Conservation (phyloP, 2,329 filamentous ascomycete genomes). For the Huntiella moniliformis region DNA sequence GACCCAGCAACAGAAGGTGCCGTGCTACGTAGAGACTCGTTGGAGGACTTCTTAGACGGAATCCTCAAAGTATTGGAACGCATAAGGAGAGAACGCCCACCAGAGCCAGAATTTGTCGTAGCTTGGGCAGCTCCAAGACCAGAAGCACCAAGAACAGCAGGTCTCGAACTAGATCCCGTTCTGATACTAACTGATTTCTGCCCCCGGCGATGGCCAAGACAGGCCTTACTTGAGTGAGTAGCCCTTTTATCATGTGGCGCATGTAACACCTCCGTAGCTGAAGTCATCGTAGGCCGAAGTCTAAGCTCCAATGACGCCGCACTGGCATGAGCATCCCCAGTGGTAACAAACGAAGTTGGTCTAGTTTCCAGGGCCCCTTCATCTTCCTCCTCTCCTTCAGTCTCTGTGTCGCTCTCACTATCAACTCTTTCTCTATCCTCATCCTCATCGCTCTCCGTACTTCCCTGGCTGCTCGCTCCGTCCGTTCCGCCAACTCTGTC, state of each 20-base stretch:
- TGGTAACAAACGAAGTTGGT: constrained; percentile 43
- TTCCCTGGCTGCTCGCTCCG: neutral
- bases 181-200: constrained; percentile 32
- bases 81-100: constrained; percentile 32
- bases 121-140: neutral
- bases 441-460: constrained; percentile 15
- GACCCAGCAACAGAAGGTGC: constrained; percentile 14
- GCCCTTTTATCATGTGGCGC: constrained; percentile 1
- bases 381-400: neutral
- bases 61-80: constrained; percentile 24
- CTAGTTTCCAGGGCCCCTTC: constrained; percentile 27
- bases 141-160: neutral
- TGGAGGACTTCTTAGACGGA: constrained; percentile 31
- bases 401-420: constrained; percentile 8
- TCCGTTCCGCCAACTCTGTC: constrained; percentile 22
- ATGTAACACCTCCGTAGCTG: constrained; percentile 4
- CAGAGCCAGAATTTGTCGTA: constrained; percentile 16
- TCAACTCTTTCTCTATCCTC: constrained; percentile 22
- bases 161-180: constrained; percentile 17
- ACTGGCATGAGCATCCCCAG: constrained; percentile 4
- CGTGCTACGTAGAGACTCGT: constrained; percentile 32
- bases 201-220: constrained; percentile 5
- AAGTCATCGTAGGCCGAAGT: constrained; percentile 62
- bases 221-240: neutral
- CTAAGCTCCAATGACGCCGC: constrained; percentile 44